These are phyloP conservation scores for Panicum virgatum DNA, from an alignment of 202 grass and related monocot species.

Conservation along the genomic window DNA sequence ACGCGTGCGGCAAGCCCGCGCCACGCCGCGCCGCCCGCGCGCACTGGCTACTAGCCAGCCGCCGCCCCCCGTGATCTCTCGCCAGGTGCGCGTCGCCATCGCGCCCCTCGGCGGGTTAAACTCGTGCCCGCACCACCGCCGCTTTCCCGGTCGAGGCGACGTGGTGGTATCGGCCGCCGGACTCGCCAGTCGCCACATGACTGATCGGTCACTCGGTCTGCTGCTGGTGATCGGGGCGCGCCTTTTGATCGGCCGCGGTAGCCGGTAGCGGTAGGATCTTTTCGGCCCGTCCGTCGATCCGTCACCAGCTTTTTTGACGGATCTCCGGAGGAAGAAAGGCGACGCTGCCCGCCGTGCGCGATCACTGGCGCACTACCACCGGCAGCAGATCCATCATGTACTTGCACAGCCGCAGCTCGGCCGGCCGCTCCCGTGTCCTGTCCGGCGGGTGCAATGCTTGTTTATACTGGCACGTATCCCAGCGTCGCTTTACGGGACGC, in stretches of 20 bases:
- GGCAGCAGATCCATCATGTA: neutral
- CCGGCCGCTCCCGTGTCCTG: neutral
- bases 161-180: neutral
- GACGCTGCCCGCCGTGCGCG: neutral
- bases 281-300: neutral
- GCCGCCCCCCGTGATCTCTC: neutral
- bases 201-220: neutral
- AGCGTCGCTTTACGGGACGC: constrained; percentile 27
- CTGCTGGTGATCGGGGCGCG: neutral
- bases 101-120: neutral
- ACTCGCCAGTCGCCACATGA: neutral
- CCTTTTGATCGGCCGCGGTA: neutral
- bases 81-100: constrained; percentile 9
- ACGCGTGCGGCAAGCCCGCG: neutral
- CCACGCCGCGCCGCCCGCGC: neutral
- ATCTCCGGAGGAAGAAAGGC: constrained; percentile 34
- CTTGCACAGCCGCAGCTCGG: constrained; percentile 3
- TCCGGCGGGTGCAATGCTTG: constrained; percentile 22
- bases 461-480: constrained; percentile 22
- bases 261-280: neutral
- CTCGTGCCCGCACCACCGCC: neutral
- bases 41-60: neutral
- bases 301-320: constrained; percentile 45
- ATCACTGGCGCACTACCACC: constrained; percentile 29
- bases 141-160: constrained; percentile 25